A percentile compares a stretch with the other conserved stretches of the same genome.
These are phyloP conservation scores for Jatropha curcas DNA, from an alignment of 345 rosid genomes.

Conservation along the genomic window DNA sequence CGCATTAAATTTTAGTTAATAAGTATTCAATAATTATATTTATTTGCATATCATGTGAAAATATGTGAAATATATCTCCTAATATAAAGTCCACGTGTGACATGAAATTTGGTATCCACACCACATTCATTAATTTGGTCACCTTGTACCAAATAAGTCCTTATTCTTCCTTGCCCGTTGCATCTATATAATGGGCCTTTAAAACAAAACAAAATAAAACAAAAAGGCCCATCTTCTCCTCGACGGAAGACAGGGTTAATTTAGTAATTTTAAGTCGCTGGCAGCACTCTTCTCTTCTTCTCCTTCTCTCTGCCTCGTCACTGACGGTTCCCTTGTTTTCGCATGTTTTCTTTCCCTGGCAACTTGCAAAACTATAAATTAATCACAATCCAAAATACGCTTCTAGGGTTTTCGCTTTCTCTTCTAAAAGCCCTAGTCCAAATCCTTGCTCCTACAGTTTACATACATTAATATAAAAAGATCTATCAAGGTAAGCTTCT, in stretches of 20 bases:
- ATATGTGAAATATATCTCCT: too few relatives aligned
- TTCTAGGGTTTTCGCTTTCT: conserved; percentile 8
- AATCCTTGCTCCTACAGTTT: neutral
- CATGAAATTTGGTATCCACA: too few relatives aligned
- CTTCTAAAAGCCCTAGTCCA: conserved; percentile 14
- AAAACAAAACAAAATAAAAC: neutral
- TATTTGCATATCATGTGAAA: too few relatives aligned
- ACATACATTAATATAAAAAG: conserved; percentile 6
- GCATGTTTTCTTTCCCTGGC: neutral
- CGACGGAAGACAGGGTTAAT: neutral
- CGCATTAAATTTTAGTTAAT: too few relatives aligned
- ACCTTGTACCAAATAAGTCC: too few relatives aligned
- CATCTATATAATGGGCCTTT: neutral
- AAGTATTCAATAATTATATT: too few relatives aligned
- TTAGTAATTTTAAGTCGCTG: neutral
- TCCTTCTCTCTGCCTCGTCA: neutral
- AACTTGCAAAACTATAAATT: conserved; percentile 18
- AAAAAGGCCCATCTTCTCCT: neutral
- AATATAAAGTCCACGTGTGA: too few relatives aligned
- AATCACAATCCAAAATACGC: conserved; percentile 7
- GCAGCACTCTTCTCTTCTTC: conserved; percentile 3
- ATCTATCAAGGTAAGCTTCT: conserved; percentile 30
- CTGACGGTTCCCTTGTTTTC: neutral
- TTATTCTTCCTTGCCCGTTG: too few relatives aligned
- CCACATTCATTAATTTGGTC: too few relatives aligned